phyloP scores from a whole-genome alignment of 805 yeast genomes.

The Candida ipomoeae region DNA sequence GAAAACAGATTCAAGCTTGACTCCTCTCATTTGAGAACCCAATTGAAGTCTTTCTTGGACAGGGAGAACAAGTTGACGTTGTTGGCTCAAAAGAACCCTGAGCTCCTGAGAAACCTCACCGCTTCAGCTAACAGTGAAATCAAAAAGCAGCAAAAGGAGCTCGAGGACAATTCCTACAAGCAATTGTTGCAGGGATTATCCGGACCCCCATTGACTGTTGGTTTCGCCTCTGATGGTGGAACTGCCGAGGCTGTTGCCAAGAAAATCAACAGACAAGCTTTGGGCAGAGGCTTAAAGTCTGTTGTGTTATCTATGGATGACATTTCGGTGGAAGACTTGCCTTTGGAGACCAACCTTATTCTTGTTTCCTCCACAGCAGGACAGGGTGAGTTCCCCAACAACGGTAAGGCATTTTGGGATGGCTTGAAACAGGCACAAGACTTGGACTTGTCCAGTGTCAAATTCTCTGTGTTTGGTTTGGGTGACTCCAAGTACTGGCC shows the following conservation, averaged over 20 bases:
- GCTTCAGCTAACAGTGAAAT: constrained; percentile 57
- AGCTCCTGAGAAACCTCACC: constrained; percentile 68
- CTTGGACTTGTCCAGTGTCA: constrained; percentile 56
- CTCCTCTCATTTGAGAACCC: constrained; percentile 74
- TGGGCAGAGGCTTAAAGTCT: constrained; percentile 72
- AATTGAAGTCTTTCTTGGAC: constrained; percentile 74
- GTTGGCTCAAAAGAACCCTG: constrained; percentile 66
- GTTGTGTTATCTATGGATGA: constrained; percentile 69
- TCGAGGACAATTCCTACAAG: constrained; percentile 74
- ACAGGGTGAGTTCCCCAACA: constrained; percentile 83
- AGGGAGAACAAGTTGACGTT: constrained; percentile 85
- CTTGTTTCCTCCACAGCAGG: constrained; percentile 75
- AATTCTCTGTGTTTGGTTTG: constrained; percentile 65
- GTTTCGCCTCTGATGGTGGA: constrained; percentile 91
- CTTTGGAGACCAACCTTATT: constrained; percentile 64
- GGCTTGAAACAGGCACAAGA: constrained; percentile 57
- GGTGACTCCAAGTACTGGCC: constrained; percentile 95
- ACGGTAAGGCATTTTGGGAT: constrained; percentile 77
- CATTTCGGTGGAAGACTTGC: constrained; percentile 64
- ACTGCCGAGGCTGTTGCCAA: constrained; percentile 80
- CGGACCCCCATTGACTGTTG: constrained; percentile 86
- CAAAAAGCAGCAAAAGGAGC: constrained; percentile 53
- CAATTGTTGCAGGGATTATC: constrained; percentile 78
- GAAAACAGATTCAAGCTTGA: constrained; percentile 72
- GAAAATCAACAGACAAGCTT: constrained; percentile 71